Base-by-base conservation (phyloP, 495 filamentous ascomycete species). In the Penicillium daleae region DNA sequence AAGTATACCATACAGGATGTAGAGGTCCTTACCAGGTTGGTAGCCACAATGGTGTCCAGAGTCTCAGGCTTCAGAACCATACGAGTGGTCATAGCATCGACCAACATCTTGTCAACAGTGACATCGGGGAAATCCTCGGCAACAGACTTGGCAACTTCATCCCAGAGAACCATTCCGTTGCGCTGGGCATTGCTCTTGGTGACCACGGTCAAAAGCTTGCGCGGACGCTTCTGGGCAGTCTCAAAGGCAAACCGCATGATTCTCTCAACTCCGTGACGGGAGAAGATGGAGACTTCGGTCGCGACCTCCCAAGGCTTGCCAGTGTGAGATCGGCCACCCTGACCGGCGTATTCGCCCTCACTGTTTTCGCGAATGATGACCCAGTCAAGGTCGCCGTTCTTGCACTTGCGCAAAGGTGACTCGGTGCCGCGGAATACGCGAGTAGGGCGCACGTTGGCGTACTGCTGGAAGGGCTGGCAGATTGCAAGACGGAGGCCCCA, bases 181-280 rank as follows among this genome's bases (percentile, higher is more conserved):
- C 82, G 73, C 76, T 85, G 82, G 0, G 84, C 83, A 71, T 86
- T 86, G 55, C 80, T 83, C 76, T 86, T 86, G 13, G 82, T 85
- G 22, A 86, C 84, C 2, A 86, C 80, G n/a, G 82, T 85, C 59
- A 86, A 56, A 27, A 78, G 73, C 72, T 83, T 85, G 32, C 75
- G 73, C 2, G 75, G 80, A 19, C 83, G 69, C 53, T 71, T 73
- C 50, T 68, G 69, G 1, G 83, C 84, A 9, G 72, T 80, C 68
- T 85, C 79, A 67, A 85, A 86, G 0, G 82, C 84, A 60, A 85
- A 85, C 3, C 81, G 76, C 78, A 85, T 84, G 39, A 85, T 80
- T 15, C 84, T 71, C 71, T 85, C 83, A 0, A 85, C 73, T 6
- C 82, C 82, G 24, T 80, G 74, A 0, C 80, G 74, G 6, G 82